Evolutionary conservation across 2,329 filamentous ascomycete genomes (phyloP).

Genomic region (Lasiodiplodia gonubiensis): DNA sequence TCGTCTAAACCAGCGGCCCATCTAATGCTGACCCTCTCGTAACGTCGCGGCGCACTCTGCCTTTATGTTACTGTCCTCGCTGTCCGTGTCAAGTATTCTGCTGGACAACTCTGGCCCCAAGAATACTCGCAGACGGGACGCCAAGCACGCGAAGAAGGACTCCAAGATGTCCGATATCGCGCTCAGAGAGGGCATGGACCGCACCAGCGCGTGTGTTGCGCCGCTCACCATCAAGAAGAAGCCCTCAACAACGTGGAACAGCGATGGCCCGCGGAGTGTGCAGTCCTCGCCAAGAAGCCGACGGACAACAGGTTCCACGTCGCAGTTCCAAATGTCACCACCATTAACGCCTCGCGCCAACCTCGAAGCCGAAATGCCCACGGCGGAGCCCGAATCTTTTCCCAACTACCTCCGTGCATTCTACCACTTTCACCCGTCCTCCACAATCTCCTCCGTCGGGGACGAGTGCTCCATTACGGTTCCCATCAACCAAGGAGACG

Average conservation of each 20-base stretch:
- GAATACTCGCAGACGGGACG: constrained; percentile 17
- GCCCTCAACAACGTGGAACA: constrained; percentile 24
- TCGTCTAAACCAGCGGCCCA: constrained; percentile 2
- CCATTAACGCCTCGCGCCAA: constrained; percentile 75
- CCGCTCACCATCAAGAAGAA: constrained; percentile 35
- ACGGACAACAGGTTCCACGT: constrained; percentile 28
- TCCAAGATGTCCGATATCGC: constrained; percentile 27
- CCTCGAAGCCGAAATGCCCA: constrained; percentile 53
- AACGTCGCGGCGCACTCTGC: constrained; percentile 10
- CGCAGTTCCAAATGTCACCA: constrained; percentile 70
- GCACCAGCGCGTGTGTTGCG: constrained; percentile 37
- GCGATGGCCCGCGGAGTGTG: constrained; percentile 7
- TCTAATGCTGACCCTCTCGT: constrained; percentile 17
- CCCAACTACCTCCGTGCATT: constrained; percentile 95
- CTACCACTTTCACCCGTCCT: constrained; percentile 85
- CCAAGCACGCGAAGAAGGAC: constrained; percentile 21
- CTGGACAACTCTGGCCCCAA: constrained; percentile 16
- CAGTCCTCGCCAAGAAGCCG: constrained; percentile 24
- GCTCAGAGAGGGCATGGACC: constrained; percentile 22
- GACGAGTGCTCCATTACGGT: constrained; percentile 71
- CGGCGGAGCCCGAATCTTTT: constrained; percentile 65
- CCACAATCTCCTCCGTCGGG: constrained; percentile 78
- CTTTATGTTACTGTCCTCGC: constrained; percentile 25
- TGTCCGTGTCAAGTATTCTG: constrained; percentile 17
- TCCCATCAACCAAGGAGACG: constrained; percentile 85